phyloP scores from a whole-genome alignment of 164 flowering plant genomes.

The Protea cynaroides region DNA sequence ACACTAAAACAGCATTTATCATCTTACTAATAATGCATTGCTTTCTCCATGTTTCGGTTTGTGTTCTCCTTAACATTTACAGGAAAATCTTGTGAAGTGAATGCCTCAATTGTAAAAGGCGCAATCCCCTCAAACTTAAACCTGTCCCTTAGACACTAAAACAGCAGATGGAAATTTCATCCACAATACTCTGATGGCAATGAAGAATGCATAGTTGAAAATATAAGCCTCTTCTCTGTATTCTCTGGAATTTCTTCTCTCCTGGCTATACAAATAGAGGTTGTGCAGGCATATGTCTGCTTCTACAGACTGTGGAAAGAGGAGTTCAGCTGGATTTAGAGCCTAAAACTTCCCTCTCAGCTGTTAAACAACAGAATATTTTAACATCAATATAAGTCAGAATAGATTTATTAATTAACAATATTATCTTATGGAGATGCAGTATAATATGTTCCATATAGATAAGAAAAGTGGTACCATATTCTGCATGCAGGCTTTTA shows the following conservation, averaged over 20 bases:
- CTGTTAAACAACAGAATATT: conserved; percentile 22
- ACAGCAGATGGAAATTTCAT: background rate
- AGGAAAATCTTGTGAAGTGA: background rate
- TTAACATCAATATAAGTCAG: background rate
- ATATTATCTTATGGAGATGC: too few species aligned
- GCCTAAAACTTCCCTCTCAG: conserved; percentile 26
- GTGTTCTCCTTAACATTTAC: background rate
- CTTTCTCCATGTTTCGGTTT: background rate
- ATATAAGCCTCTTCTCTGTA: background rate
- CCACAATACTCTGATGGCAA: too few species aligned
- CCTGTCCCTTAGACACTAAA: conserved; percentile 2
- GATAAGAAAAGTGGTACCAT: conserved; percentile 35
- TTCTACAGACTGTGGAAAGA: background rate
- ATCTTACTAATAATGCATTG: too few species aligned
- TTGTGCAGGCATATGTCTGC: background rate
- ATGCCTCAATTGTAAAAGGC: background rate
- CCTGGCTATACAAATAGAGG: background rate
- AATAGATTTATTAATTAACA: background rate
- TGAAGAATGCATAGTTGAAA: too few species aligned
- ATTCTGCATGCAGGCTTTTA: conserved; percentile 81
- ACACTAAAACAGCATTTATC: background rate
- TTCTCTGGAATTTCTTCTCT: background rate
- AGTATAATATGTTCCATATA: too few species aligned
- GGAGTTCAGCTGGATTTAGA: background rate
- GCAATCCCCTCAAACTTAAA: conserved; percentile 2